Conservation (phyloP, 208 protist species). For the Porcisia hertigi region DNA sequence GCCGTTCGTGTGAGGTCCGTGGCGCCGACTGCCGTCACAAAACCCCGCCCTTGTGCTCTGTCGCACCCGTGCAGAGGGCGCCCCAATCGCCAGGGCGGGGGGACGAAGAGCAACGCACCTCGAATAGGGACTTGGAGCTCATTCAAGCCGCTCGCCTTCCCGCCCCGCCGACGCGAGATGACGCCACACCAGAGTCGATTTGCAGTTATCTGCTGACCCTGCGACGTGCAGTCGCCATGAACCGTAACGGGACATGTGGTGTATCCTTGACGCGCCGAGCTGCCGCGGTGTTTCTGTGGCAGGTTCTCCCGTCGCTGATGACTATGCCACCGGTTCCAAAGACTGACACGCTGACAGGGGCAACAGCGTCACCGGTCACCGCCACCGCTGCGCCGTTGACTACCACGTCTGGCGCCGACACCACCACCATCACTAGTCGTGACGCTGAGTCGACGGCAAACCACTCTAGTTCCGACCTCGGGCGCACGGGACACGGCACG, state of each 20-base stretch:
- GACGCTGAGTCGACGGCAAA: not conserved
- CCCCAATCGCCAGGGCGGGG: not conserved
- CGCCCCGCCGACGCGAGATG: not conserved
- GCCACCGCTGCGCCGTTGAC: not conserved
- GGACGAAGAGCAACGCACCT: not conserved
- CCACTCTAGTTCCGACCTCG: not conserved
- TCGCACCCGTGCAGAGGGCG: not conserved
- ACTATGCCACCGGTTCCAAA: conserved; percentile 1
- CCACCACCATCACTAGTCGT: too few relatives aligned
- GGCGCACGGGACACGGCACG: not conserved
- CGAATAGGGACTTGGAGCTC: too few relatives aligned
- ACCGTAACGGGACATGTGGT: not conserved
- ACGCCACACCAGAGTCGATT: conserved; percentile 6
- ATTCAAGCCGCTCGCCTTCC: conserved; percentile 1
- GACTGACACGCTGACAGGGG: not conserved
- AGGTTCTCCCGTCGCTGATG: conserved; percentile 4
- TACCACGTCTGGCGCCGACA: not conserved
- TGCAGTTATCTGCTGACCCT: conserved; percentile 10
- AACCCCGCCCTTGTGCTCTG: not conserved
- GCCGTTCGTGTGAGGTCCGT: not conserved
- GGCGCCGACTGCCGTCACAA: not conserved
- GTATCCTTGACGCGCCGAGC: not conserved
- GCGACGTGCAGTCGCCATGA: not conserved
- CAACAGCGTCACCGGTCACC: not conserved
- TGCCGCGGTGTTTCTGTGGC: not conserved